These are phyloP conservation scores for Sphaerobolus stellatus DNA, from an alignment of 1,284 basidiomycete species.

Conservation along the genomic window DNA sequence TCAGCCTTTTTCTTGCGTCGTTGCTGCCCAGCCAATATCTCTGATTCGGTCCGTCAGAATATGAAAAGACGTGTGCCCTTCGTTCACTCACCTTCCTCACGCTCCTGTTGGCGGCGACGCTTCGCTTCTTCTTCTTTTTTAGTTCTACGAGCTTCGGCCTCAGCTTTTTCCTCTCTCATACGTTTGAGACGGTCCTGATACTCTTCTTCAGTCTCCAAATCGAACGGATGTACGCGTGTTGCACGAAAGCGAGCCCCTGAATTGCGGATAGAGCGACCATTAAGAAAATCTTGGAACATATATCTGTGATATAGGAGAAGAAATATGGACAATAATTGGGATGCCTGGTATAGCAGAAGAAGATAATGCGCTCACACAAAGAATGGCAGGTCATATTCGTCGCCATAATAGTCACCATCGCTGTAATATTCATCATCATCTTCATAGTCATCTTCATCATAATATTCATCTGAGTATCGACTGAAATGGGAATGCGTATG, in stretches of 20 bases:
- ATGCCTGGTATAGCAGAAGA: conserved; percentile 9
- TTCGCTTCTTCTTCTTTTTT: conserved; percentile 46
- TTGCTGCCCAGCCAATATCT: conserved; percentile 54
- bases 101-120: conserved; percentile 46
- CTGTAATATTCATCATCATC: conserved; percentile 20
- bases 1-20: conserved; percentile 55
- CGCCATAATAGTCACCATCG: conserved; percentile 31
- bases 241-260: conserved; percentile 25
- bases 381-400: conserved; percentile 34
- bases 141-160: conserved; percentile 50
- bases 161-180: conserved; percentile 51
- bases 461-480: conserved; percentile 33
- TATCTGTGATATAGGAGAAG: conserved; percentile 32
- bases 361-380: conserved; percentile 38
- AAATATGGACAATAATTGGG: background rate
- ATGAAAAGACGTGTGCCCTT: conserved; percentile 5
- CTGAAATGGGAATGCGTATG: conserved; percentile 21
- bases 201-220: conserved; percentile 48
- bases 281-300: conserved; percentile 47
- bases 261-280: conserved; percentile 36
- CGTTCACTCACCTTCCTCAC: conserved; percentile 46
- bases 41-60: conserved; percentile 21
- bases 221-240: conserved; percentile 16
- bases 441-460: conserved; percentile 31
- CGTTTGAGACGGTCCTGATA: conserved; percentile 51